phyloP scores from a whole-genome alignment of 371 early-diverging fungal species.

The Chytridium lagenaria region DNA sequence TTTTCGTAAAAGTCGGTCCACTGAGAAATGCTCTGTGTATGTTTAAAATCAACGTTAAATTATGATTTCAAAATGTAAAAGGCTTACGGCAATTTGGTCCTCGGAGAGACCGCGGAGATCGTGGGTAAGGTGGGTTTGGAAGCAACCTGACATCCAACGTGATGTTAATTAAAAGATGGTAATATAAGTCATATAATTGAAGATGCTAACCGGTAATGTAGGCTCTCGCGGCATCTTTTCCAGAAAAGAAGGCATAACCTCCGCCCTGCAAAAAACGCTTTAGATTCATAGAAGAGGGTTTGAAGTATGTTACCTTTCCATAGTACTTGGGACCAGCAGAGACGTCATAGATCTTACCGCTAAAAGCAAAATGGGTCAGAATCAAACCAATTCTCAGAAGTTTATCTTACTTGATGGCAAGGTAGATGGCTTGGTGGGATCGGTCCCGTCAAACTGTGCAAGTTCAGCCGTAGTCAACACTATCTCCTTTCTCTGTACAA shows the following conservation, averaged over 20 bases:
- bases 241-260: constrained; percentile 77
- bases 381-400: background rate
- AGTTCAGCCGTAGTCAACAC: constrained; percentile 68
- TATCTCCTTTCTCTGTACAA: constrained; percentile 25
- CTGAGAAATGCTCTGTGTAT: constrained; percentile 74
- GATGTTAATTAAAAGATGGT: background rate
- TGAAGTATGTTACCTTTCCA: constrained; percentile 54
- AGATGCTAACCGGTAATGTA: constrained; percentile 76
- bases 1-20: constrained; percentile 91
- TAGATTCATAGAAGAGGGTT: constrained; percentile 4
- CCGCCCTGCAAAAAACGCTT: constrained; percentile 49
- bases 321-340: constrained; percentile 70
- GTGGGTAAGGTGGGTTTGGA: constrained; percentile 88
- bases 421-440: constrained; percentile 72
- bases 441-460: constrained; percentile 71
- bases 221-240: constrained; percentile 87
- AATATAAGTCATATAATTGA: background rate
- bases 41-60: background rate
- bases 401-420: constrained; percentile 72
- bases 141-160: constrained; percentile 66
- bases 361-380: constrained; percentile 68
- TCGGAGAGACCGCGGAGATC: constrained; percentile 85
- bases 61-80: background rate
- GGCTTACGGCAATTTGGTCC: constrained; percentile 70
- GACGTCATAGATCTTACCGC: constrained; percentile 85